Conservation (phyloP, 176 grass and related monocot species). For the Oryza australiensis region DNA sequence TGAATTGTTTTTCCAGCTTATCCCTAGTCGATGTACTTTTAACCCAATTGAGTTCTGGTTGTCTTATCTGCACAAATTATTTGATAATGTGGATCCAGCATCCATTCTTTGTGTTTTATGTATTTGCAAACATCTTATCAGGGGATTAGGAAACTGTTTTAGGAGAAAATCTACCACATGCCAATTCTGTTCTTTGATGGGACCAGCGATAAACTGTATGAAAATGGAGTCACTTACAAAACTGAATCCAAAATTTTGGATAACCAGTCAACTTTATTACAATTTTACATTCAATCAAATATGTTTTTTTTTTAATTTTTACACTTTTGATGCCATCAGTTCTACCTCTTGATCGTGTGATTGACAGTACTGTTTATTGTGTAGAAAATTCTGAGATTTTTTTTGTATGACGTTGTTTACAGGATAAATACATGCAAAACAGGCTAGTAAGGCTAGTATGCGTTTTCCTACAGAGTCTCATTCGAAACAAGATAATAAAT, state of each 20-base stretch:
- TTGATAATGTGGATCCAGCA: not conserved
- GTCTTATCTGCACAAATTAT: not conserved
- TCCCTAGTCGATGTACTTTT: constrained; percentile 11
- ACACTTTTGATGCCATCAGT: not conserved
- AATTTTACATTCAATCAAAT: not conserved
- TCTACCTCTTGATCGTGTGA: not conserved
- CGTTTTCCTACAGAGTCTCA: constrained; percentile 95
- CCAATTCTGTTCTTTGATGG: not conserved
- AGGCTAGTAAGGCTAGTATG: constrained; percentile 95
- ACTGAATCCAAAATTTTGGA: not conserved
- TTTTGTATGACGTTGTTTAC: constrained; percentile 46
- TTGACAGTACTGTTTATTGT: constrained; percentile 17
- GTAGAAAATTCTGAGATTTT: constrained; percentile 21
- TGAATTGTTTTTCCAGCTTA: not conserved
- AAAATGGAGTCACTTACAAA: not conserved
- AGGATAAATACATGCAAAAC: constrained; percentile 99
- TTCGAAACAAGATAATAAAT: constrained; percentile 98
- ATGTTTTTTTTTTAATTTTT: not conserved
- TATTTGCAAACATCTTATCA: not conserved
- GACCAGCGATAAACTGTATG: not conserved
- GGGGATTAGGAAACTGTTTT: not conserved
- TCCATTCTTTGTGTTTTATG: constrained; percentile 11
- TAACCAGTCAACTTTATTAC: not conserved
- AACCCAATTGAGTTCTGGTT: not conserved
- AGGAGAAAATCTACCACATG: not conserved